phyloP scores from a whole-genome alignment of 2,329 filamentous ascomycete genomes.

The Stagonosporopsis vannaccii region DNA sequence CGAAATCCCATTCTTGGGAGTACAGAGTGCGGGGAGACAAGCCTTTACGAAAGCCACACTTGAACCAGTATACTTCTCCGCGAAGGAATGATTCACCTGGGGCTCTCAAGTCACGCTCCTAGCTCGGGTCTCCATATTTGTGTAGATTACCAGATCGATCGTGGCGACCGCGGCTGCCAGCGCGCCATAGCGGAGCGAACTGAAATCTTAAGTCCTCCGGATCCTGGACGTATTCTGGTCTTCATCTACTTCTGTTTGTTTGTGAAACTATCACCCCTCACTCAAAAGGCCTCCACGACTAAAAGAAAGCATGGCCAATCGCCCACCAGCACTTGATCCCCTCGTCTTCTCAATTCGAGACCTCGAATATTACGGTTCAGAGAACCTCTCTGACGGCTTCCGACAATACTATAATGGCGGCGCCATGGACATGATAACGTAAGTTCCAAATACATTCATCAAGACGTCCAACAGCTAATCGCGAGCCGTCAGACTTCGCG shows the following conservation, averaged over 20 bases:
- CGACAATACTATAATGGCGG: constrained; percentile 54
- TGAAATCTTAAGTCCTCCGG: not conserved
- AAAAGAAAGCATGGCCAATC: constrained; percentile 24
- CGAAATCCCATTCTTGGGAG: not conserved
- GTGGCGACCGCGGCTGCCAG: not conserved
- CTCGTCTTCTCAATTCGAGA: constrained; percentile 29
- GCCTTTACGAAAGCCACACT: not conserved
- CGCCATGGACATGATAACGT: constrained; percentile 26
- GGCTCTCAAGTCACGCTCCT: constrained; percentile 1
- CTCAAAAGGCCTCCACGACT: not conserved
- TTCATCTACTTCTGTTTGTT: not conserved
- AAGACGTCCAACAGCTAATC: not conserved
- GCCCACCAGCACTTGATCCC: constrained; percentile 25
- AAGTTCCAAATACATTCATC: not conserved
- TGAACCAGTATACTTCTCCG: constrained; percentile 15
- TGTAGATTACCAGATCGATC: not conserved
- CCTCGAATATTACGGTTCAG: constrained; percentile 48
- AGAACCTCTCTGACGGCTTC: constrained; percentile 51
- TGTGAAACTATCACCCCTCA: not conserved
- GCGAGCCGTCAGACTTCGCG: constrained; percentile 48
- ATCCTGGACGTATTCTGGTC: not conserved
- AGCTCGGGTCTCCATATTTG: not conserved
- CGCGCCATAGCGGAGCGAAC: not conserved
- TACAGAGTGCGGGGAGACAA: not conserved
- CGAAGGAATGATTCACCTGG: not conserved